Evolutionary conservation across 208 protist species (phyloP).

Genomic region (Acanthamoeba triangularis): DNA sequence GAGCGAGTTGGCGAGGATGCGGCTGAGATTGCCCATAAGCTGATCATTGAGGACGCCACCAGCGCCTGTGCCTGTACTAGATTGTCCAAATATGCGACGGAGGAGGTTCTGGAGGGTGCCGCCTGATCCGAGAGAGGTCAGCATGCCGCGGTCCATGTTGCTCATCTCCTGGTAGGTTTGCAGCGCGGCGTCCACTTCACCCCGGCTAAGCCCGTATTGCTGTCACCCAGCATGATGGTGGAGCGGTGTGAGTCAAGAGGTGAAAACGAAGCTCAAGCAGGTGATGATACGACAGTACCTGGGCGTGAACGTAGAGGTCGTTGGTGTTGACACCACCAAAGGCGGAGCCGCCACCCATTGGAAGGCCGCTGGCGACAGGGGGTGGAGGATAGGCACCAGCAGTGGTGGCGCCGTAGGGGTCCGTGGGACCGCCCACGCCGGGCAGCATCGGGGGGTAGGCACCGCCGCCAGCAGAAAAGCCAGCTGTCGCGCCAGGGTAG

Average conservation of each 20-base stretch:
- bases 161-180: conserved; percentile 2
- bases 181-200: background rate
- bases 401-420: background rate
- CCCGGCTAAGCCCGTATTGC: background rate
- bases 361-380: background rate
- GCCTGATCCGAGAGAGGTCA: background rate
- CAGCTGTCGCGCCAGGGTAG: background rate
- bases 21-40: background rate
- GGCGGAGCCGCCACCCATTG: background rate
- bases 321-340: background rate
- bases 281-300: background rate
- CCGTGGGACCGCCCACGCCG: background rate
- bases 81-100: background rate
- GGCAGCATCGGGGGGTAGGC: background rate
- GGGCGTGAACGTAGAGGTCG: background rate
- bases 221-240: background rate
- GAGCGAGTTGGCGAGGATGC: background rate
- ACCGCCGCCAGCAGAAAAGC: background rate
- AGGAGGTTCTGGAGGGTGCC: conserved; percentile 5
- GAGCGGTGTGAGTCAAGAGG: background rate
- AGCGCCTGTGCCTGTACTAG: background rate
- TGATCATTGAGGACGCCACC: background rate
- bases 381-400: background rate
- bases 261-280: background rate
- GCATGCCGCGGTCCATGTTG: background rate